phyloP scores from a whole-genome alignment of 352 stramenopile species.

The Pythium scleroteichum region DNA sequence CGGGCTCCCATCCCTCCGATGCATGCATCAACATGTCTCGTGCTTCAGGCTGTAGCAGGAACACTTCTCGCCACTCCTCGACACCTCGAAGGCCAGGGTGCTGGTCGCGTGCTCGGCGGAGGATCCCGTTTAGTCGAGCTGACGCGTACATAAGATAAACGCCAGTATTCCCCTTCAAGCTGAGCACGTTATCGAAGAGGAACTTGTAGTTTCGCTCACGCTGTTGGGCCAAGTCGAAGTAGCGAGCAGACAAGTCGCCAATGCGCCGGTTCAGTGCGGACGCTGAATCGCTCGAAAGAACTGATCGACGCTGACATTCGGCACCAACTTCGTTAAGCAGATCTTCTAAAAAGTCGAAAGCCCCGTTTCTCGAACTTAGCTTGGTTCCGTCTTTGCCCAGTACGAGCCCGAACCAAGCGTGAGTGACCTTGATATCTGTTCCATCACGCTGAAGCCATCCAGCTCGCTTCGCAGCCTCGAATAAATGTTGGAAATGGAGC shows the following conservation, averaged over 20 bases:
- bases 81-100: conserved; percentile 22
- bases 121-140: conserved; percentile 70
- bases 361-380: conserved; percentile 80
- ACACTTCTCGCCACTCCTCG: conserved; percentile 33
- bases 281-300: conserved; percentile 27
- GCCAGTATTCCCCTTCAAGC: conserved; percentile 81
- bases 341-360: conserved; percentile 77
- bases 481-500: conserved; percentile 80
- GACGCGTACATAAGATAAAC: conserved; percentile 86
- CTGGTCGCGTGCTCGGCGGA: conserved; percentile 52
- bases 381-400: conserved; percentile 76
- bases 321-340: conserved; percentile 61
- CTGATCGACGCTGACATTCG: conserved; percentile 64
- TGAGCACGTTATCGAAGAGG: conserved; percentile 77
- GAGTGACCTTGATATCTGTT: conserved; percentile 52
- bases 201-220: conserved; percentile 88
- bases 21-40: conserved; percentile 43
- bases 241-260: conserved; percentile 76
- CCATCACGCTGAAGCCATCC: conserved; percentile 39
- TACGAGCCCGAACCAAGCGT: conserved; percentile 81
- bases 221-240: conserved; percentile 84
- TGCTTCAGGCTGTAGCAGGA: conserved; percentile 30
- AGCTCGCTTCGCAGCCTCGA: conserved; percentile 52
- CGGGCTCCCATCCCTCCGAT: conserved; percentile 59
- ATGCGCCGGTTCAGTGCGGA: conserved; percentile 50